Evolutionary conservation across 768 basidiomycete genomes (phyloP), one percentile per base, ranked within the genome.

Genomic region (Phylloporus rhodoxanthus): DNA sequence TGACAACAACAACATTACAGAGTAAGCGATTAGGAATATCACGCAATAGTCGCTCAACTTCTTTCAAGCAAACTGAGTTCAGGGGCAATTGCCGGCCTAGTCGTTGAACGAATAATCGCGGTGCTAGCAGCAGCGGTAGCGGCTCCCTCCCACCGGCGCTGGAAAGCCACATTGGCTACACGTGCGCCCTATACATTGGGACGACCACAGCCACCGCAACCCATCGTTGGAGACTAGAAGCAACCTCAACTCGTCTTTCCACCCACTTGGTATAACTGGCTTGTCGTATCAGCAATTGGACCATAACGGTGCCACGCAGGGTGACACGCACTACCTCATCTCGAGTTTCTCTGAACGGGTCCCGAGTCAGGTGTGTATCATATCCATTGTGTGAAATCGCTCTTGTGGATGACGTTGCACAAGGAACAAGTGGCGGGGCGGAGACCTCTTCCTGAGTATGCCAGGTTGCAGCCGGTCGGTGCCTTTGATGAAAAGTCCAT

Each of bases 11-110:
- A 30, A 11, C 20, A 3, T 19, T n/a, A 13, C 26, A 29, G 46
- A 39, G 64, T 65, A 46, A 26, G 63, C 45, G 26, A 34, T n/a
- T 9, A 9, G 6, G 8, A 3, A 4, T 21, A 50, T 6, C 13
- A 17, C 4, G 1, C 20, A 7, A 10, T n/a, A 14, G 19, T 29
- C 1, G 13, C 40, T 48, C 56, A 19, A 65, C 25, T 14, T 5
- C 34, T 8, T 19, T 33, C 21, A 42, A 66, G 61, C 17, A 17
- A 37, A 15, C 30, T 65, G 20, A 49, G 56, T 19, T 54, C 63
- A 14, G 64, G 61, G 20, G 53, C 50, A 8, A 61, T 65, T 14
- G 58, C 52, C 23, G 65, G 63, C 8, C 43, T 66, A 3, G 56
- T 53, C 11, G 36, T 65, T 0, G 57, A 56, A 19, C 48, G 38